Base-by-base conservation (phyloP, 2,329 filamentous ascomycete genomes). In the Immersiporthe knoxdaviesiana region DNA sequence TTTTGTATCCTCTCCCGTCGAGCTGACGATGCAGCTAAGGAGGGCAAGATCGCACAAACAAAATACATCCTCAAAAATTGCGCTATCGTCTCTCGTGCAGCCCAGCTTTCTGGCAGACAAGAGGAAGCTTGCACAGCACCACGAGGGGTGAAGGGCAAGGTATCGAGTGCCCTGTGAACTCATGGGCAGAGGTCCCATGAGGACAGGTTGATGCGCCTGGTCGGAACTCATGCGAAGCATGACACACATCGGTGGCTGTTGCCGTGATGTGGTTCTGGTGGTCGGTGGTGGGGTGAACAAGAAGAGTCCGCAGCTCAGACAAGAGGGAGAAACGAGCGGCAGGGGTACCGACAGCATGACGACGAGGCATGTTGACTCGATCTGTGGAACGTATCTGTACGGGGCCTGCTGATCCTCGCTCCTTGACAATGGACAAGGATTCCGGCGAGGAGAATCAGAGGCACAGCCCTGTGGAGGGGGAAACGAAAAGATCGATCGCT, bases 1-100 rank as follows among this genome's bases (percentile, higher is more conserved):
- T 94, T 97, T 97, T 97, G 91, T 84, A 91, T 94, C 91, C 92
- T 90, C 91, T 89, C 88, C n/a, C 88, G 76, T 76, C 78, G 74
- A 72, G 76, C 75, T 74, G 72, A 64, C 30, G 41, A 75, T 67
- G 75, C 77, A 75, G 77, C 75, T 77, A 78, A 80, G 87, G 88
- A 90, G 89, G 91, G 91, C 89, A 81, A 44, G 14, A 83, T 82
- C 83, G 84, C 90, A 86, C 92, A 92, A 87, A 91, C 92, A 97
- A 97, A 97, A 88, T 81, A 94, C 93, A 90, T 97, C 93, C 86
- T 85, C 86, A 97, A 97, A 97, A 97, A 89, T 88, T 93, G 92
- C 88, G 83, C 84, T 87, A 62, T 87, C 86, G 77, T 89, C 87
- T 86, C 83, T 73, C 68, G 72, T 68, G 70, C 68, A 59, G 68